These are phyloP conservation scores for Cornus controversa DNA, from an alignment of 148 eudicot genomes.

Conservation along the genomic window DNA sequence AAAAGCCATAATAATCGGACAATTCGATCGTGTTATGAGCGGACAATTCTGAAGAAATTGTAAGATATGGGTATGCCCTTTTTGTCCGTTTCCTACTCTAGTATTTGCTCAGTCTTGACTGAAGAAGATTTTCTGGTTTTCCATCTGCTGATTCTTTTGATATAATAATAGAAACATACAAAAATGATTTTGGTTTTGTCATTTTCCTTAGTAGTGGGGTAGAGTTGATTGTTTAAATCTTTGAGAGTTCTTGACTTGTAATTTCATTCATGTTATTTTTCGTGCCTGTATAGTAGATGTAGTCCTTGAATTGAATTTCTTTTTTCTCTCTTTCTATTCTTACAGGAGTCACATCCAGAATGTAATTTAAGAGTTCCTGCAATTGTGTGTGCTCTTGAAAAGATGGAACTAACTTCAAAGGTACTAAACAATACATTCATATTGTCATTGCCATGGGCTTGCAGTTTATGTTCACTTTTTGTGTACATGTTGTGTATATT, in stretches of 20 bases:
- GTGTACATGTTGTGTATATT: neutral
- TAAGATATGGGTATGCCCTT: too few relatives aligned
- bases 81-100: neutral
- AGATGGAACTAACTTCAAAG: constrained; percentile 77
- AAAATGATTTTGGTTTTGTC: too few relatives aligned
- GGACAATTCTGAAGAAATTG: too few relatives aligned
- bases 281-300: neutral
- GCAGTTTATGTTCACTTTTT: neutral
- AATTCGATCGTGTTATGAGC: too few relatives aligned
- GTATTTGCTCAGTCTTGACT: neutral
- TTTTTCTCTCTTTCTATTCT: neutral
- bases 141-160: neutral
- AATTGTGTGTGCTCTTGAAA: constrained; percentile 67
- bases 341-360: constrained; percentile 88
- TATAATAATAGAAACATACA: neutral
- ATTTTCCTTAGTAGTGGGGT: neutral
- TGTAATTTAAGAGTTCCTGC: constrained; percentile 91
- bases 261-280: neutral
- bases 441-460: neutral
- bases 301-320: neutral
- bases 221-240: neutral
- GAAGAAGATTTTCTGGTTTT: neutral
- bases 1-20: neutral
- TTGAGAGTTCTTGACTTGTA: neutral
- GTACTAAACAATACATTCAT: constrained; percentile 28